Conservation (phyloP, 129 eudicot genomes). For the Sambucus nigra region DNA sequence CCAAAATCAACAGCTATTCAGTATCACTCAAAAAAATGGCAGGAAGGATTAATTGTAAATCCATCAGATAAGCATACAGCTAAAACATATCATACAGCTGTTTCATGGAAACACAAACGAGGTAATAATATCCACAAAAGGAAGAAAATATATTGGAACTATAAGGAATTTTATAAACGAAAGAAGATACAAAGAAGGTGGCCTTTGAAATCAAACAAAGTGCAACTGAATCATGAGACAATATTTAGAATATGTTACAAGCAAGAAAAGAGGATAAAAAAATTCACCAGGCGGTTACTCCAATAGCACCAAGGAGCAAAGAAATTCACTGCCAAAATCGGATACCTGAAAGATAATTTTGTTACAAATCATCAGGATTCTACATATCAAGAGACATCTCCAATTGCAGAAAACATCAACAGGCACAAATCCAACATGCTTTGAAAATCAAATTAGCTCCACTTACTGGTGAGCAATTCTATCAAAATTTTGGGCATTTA, state of each 20-base stretch:
- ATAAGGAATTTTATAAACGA: neutral
- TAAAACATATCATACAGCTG: too few relatives aligned
- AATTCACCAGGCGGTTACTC: slow-evolving; percentile 86
- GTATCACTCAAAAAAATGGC: too few relatives aligned
- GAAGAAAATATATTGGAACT: neutral
- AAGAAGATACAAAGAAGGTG: neutral
- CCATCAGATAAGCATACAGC: neutral
- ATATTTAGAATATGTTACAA: neutral
- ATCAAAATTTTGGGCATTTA: slow-evolving; percentile 62
- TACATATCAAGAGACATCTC: slow-evolving; percentile 5
- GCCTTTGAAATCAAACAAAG: neutral
- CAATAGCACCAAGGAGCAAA: slow-evolving; percentile 96
- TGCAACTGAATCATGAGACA: slow-evolving; percentile 5
- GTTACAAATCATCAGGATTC: slow-evolving; percentile 1
- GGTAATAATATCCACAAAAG: too few relatives aligned
- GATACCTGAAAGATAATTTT: slow-evolving; percentile 46
- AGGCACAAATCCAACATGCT: slow-evolving; percentile 1
- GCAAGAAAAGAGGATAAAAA: slow-evolving; percentile 4
- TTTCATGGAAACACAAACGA: neutral
- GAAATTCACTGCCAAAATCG: slow-evolving; percentile 83
- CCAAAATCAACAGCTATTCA: too few relatives aligned
- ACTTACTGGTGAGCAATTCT: slow-evolving; percentile 70
- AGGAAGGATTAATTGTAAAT: neutral
- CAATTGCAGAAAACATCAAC: neutral
- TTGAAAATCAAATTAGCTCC: slow-evolving; percentile 5